Percentiles rank a stretch among this genome's conserved stretches.
These are phyloP conservation scores for Fusarium praegraminearum DNA, from an alignment of 2,329 filamentous ascomycete genomes.

Conservation along the genomic window DNA sequence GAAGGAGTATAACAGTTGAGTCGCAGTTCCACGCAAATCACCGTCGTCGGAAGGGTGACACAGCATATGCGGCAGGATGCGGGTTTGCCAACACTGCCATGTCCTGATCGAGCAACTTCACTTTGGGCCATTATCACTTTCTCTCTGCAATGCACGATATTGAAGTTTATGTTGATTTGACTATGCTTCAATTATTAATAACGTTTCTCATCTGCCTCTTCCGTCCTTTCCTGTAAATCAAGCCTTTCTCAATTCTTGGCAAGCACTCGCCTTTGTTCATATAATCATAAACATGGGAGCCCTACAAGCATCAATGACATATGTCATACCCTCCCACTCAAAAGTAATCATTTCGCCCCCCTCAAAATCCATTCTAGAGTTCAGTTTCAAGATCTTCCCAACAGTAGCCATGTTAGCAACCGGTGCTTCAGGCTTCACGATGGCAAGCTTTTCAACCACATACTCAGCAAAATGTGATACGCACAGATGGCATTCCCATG, in stretches of 20 bases:
- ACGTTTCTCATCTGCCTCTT: too few relatives aligned
- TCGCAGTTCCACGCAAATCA: neutral
- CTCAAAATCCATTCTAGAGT: neutral
- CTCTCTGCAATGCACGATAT: neutral
- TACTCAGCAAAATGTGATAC: neutral
- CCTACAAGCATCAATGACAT: constrained; percentile 21
- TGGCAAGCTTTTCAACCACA: neutral
- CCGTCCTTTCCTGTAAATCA: neutral
- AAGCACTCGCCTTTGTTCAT: neutral
- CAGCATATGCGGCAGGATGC: neutral
- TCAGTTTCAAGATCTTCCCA: neutral
- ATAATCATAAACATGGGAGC: constrained; percentile 36
- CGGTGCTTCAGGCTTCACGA: neutral
- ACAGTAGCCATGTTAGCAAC: constrained; percentile 10
- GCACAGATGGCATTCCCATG: constrained; percentile 25
- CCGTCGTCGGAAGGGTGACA: neutral
- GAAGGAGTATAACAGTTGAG: neutral
- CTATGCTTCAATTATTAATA: neutral
- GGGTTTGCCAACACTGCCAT: neutral
- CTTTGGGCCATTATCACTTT: neutral
- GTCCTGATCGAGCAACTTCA: neutral
- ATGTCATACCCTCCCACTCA: constrained; percentile 9
- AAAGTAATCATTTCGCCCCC: neutral
- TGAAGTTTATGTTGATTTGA: neutral
- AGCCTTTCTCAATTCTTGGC: neutral